Evolutionary conservation across 2,329 filamentous ascomycete genomes (phyloP).

Genomic region (Westerdykella ornata): DNA sequence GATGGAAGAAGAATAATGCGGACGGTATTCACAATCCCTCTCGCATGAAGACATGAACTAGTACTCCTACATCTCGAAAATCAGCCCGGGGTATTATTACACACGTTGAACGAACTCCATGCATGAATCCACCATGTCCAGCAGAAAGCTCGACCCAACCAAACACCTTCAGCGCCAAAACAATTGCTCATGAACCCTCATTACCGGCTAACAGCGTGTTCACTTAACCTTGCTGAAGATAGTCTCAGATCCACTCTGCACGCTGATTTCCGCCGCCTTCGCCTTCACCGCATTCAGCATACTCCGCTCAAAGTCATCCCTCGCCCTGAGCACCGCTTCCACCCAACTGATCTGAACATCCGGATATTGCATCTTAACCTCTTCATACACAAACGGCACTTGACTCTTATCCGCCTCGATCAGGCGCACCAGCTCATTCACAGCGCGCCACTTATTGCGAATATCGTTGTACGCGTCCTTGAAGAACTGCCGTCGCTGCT

Average conservation of each 20-base stretch:
- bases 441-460: conserved; percentile 87
- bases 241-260: conserved; percentile 76
- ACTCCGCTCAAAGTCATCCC: conserved; percentile 88
- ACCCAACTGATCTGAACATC: conserved; percentile 94
- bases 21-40: too few relatives aligned
- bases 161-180: too few relatives aligned
- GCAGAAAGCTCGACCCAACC: too few relatives aligned
- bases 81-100: too few relatives aligned
- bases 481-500: neutral
- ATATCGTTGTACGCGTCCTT: conserved; percentile 60
- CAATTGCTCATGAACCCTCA: too few relatives aligned
- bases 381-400: conserved; percentile 70
- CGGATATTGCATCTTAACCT: conserved; percentile 83
- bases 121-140: too few relatives aligned
- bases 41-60: too few relatives aligned
- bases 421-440: conserved; percentile 73
- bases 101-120: too few relatives aligned
- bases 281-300: conserved; percentile 87
- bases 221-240: conserved; percentile 91
- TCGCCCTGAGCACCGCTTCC: conserved; percentile 74
- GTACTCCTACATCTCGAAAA: too few relatives aligned
- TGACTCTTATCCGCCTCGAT: conserved; percentile 67
- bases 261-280: conserved; percentile 75
- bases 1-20: too few relatives aligned
- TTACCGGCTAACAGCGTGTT: conserved; percentile 3